Percentiles rank a stretch among this genome's conserved stretches.
Evolutionary conservation across 257 asterid genomes (phyloP).

Genomic region (Solanum habrochaites): DNA sequence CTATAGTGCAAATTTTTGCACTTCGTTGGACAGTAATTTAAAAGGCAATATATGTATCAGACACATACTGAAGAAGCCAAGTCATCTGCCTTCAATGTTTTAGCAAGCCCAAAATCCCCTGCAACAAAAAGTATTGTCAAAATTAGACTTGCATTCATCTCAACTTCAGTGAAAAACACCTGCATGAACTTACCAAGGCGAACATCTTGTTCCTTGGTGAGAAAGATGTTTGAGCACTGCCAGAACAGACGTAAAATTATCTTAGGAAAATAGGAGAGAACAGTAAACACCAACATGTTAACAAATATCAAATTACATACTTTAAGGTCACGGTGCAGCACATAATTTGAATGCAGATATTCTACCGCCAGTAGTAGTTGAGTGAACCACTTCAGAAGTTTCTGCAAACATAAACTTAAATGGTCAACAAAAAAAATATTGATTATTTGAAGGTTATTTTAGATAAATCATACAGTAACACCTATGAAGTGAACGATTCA

Average conservation of each 20-base stretch:
- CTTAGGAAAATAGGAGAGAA: not conserved
- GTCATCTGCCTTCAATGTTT: conserved; percentile 97
- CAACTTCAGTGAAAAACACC: not conserved
- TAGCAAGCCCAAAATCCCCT: conserved; percentile 99
- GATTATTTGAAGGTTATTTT: not conserved
- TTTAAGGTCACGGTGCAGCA: conserved; percentile 93
- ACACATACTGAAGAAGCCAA: conserved; percentile 94
- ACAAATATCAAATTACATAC: conserved; percentile 21
- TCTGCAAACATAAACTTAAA: conserved; percentile 39
- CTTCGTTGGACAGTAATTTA: not conserved
- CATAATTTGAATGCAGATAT: conserved; percentile 89
- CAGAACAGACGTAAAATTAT: conserved; percentile 14
- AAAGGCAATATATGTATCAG: not conserved
- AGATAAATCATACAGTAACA: not conserved
- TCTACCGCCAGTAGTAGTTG: conserved; percentile 91
- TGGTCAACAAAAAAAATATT: not conserved
- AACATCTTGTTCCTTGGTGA: conserved; percentile 89
- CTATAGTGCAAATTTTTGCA: not conserved
- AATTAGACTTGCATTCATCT: not conserved
- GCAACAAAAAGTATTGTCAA: conserved; percentile 9
- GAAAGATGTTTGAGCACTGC: conserved; percentile 98
- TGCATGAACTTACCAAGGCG: conserved; percentile 66
- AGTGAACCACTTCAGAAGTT: conserved; percentile 88
- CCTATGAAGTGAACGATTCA: not conserved
- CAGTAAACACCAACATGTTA: conserved; percentile 2